These are phyloP conservation scores for Beauveria medogensis DNA, from an alignment of 2,329 filamentous ascomycete genomes.

Conservation along the genomic window DNA sequence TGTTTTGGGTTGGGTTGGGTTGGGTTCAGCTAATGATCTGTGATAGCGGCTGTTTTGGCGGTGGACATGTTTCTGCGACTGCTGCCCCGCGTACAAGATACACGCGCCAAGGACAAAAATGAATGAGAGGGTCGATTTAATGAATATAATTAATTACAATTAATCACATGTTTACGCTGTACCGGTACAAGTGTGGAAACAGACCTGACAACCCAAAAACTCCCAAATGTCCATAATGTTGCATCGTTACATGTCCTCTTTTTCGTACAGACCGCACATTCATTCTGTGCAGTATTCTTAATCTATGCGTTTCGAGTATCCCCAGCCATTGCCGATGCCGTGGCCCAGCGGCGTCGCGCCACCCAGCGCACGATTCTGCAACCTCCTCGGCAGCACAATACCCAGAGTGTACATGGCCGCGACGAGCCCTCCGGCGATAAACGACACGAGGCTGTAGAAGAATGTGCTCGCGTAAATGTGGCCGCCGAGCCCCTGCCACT, in stretches of 20 bases:
- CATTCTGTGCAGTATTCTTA: conserved; percentile 16
- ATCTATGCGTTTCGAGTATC: conserved; percentile 47
- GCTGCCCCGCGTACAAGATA: conserved; percentile 31
- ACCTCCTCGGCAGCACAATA: conserved; percentile 45
- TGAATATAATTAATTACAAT: background rate
- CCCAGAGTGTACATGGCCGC: conserved; percentile 54
- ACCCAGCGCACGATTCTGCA: conserved; percentile 43
- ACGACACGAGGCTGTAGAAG: conserved; percentile 53
- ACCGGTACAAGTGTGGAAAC: background rate
- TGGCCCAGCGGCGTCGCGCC: conserved; percentile 51
- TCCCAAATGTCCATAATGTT: background rate
- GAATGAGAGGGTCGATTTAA: background rate
- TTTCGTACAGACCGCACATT: background rate
- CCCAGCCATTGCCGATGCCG: conserved; percentile 50
- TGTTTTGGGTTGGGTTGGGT: background rate
- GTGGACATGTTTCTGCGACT: conserved; percentile 49
- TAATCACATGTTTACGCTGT: background rate
- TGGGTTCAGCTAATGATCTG: background rate
- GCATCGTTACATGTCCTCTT: background rate
- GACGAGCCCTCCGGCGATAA: conserved; percentile 45
- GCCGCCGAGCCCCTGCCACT: conserved; percentile 57
- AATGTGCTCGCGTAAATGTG: conserved; percentile 57
- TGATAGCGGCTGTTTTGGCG: conserved; percentile 40
- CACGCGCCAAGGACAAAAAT: conserved; percentile 31
- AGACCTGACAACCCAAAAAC: background rate